A percentile compares a stretch with the other conserved stretches of the same genome.
phyloP scores from a whole-genome alignment of 129 eudicot species.

The Chrysanthemum lavandulifolium region DNA sequence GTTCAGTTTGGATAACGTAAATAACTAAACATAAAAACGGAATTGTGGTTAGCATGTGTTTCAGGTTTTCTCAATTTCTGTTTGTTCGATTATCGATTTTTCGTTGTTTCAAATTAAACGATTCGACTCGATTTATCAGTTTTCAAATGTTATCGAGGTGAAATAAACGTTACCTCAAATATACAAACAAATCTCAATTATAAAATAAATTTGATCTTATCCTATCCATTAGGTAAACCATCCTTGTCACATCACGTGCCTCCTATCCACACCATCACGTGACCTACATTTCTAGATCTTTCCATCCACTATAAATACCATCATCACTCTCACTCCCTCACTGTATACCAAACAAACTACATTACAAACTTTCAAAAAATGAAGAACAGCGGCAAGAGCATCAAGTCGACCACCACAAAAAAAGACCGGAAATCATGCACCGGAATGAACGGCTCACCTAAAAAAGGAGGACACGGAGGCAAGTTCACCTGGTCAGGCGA shows the following conservation, averaged over 20 bases:
- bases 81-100: too few species aligned
- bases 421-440: slow-evolving; percentile 41
- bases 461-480: slow-evolving; percentile 92
- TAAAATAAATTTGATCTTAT: neutral
- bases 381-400: neutral
- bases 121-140: too few species aligned
- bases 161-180: too few species aligned
- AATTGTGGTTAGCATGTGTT: too few species aligned
- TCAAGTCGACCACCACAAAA: neutral
- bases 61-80: too few species aligned
- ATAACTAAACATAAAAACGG: too few species aligned
- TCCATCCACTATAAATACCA: neutral
- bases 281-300: neutral
- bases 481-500: slow-evolving; percentile 92
- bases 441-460: slow-evolving; percentile 74
- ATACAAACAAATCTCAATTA: too few species aligned
- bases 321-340: too few species aligned
- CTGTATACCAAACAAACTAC: too few species aligned
- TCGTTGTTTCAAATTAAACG: too few species aligned
- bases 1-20: too few species aligned
- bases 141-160: too few species aligned
- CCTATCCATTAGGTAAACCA: neutral
- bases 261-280: neutral
- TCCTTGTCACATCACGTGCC: neutral
- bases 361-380: neutral